These are phyloP conservation scores for Barnettozyma siamensis DNA, from an alignment of 805 yeast genomes.

Conservation along the genomic window DNA sequence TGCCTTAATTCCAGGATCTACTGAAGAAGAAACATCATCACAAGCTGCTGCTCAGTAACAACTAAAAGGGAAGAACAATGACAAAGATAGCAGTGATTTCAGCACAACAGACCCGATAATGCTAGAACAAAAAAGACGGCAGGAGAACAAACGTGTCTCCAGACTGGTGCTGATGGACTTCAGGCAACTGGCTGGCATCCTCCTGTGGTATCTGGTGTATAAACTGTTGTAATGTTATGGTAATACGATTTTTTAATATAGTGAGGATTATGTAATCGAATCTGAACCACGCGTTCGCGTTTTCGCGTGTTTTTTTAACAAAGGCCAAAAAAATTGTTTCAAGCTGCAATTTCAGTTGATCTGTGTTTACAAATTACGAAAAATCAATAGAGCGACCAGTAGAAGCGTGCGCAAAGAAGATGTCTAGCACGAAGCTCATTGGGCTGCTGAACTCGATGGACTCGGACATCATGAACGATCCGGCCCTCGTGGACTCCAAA, in stretches of 20 bases:
- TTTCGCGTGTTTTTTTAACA: too few species aligned
- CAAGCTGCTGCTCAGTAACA: conserved; percentile 2
- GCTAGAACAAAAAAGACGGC: neutral
- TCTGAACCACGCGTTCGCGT: too few species aligned
- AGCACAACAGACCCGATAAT: neutral
- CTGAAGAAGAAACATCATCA: conserved; percentile 2
- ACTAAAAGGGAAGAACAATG: conserved; percentile 3
- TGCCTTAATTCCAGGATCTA: conserved; percentile 10
- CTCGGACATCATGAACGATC: conserved; percentile 17
- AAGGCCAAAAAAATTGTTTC: too few species aligned
- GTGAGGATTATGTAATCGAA: too few species aligned
- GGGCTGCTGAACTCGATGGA: conserved; percentile 17
- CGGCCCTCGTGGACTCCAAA: conserved; percentile 17
- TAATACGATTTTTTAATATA: too few species aligned
- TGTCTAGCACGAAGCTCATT: conserved; percentile 18
- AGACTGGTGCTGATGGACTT: conserved; percentile 8
- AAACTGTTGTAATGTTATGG: conserved; percentile 5
- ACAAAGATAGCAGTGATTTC: neutral
- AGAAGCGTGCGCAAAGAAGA: too few species aligned
- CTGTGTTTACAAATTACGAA: too few species aligned
- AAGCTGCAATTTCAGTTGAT: too few species aligned
- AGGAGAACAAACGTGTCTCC: neutral
- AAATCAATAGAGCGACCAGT: too few species aligned
- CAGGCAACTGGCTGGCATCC: conserved; percentile 13
- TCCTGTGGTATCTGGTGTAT: conserved; percentile 16